Percentiles rank a stretch among this genome's conserved stretches.
Evolutionary conservation across 768 basidiomycete species (phyloP).

Genomic region (Thelephora aurantiotincta): DNA sequence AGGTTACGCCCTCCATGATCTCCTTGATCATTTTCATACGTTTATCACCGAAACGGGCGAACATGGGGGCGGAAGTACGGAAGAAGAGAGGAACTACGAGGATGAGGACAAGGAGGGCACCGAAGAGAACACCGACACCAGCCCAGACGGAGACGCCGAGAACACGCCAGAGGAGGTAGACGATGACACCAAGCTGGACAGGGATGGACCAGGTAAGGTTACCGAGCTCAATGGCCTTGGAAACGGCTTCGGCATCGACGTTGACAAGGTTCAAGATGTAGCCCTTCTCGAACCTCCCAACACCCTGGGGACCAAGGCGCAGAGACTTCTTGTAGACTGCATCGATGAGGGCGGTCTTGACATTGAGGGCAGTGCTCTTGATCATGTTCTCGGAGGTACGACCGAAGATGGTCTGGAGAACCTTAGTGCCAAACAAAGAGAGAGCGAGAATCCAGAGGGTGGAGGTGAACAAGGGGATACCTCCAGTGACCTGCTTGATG

Average conservation of each 20-base stretch:
- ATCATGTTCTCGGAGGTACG: slow-evolving; percentile 17
- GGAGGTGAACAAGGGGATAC: slow-evolving; percentile 15
- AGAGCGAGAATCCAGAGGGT: slow-evolving; percentile 13
- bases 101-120: slow-evolving; percentile 14
- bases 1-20: slow-evolving; percentile 16
- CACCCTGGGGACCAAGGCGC: slow-evolving; percentile 14
- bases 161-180: slow-evolving; percentile 13
- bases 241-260: slow-evolving; percentile 17
- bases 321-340: slow-evolving; percentile 19
- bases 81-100: slow-evolving; percentile 19
- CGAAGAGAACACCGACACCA: slow-evolving; percentile 14
- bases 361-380: slow-evolving; percentile 15
- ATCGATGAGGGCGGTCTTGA: slow-evolving; percentile 17
- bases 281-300: slow-evolving; percentile 14
- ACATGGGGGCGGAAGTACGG: slow-evolving; percentile 17
- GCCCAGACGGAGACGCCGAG: slow-evolving; percentile 18
- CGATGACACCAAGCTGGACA: slow-evolving; percentile 12
- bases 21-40: slow-evolving; percentile 17
- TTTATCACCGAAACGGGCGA: slow-evolving; percentile 15
- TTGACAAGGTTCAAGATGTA: slow-evolving; percentile 18
- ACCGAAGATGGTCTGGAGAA: slow-evolving; percentile 14
- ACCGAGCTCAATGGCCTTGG: slow-evolving; percentile 15
- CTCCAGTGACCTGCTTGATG: slow-evolving; percentile 14
- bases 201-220: slow-evolving; percentile 18
- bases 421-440: slow-evolving; percentile 14